These are phyloP conservation scores for Orychophragmus violaceus DNA, from an alignment of 345 rosid genomes.

Conservation along the genomic window DNA sequence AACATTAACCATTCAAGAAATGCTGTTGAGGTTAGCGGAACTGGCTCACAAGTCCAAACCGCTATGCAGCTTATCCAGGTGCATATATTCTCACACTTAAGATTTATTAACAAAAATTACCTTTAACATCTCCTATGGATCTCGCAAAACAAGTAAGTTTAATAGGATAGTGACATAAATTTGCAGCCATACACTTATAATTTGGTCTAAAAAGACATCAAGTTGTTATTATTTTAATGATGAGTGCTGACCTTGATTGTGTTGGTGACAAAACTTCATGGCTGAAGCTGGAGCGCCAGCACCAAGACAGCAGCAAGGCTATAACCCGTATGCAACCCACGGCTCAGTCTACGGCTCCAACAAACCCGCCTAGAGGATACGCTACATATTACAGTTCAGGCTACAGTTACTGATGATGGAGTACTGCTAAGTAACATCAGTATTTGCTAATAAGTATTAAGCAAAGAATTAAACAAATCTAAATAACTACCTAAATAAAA, in stretches of 20 bases:
- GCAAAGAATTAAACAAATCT: too few relatives aligned
- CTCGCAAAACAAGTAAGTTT: not conserved
- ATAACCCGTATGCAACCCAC: slow-evolving; percentile 78
- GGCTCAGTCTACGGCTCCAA: slow-evolving; percentile 77
- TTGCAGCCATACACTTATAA: not conserved
- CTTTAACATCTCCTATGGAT: not conserved
- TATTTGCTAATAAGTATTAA: too few relatives aligned
- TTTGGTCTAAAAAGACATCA: not conserved
- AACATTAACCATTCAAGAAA: slow-evolving; percentile 93
- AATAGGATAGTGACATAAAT: not conserved
- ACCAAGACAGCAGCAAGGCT: slow-evolving; percentile 75
- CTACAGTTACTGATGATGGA: slow-evolving; percentile 54
- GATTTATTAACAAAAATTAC: not conserved
- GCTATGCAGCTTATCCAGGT: slow-evolving; percentile 97
- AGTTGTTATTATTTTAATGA: not conserved
- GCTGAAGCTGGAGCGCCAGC: slow-evolving; percentile 78
- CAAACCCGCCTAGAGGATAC: slow-evolving; percentile 76
- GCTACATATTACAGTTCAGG: slow-evolving; percentile 63
- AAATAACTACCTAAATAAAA: too few relatives aligned
- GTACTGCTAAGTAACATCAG: not conserved
- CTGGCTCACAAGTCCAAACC: slow-evolving; percentile 93
- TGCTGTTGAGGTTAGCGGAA: slow-evolving; percentile 98
- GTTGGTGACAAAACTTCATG: slow-evolving; percentile 78
- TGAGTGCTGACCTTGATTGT: not conserved
- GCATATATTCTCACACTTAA: not conserved